Percentiles rank a stretch among this genome's conserved stretches.
phyloP scores from a whole-genome alignment of 192 early-diverging fungal species.

The Cetraspora pellucida region DNA sequence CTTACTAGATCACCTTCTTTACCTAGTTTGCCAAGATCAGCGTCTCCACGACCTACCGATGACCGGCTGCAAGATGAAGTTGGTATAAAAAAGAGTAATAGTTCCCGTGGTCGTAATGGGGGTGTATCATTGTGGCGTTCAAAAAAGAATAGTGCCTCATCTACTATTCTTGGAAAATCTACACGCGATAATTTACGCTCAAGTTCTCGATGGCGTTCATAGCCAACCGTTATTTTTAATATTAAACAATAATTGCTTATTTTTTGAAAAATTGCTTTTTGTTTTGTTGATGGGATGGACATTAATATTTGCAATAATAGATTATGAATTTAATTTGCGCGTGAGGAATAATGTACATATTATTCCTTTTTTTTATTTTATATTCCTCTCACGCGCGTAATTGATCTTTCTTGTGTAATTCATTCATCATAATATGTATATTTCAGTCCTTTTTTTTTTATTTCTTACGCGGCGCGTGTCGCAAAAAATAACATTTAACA shows the following conservation, averaged over 20 bases:
- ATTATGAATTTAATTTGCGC: neutral
- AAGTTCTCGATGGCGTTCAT: constrained; percentile 15
- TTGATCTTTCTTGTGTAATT: constrained; percentile 3
- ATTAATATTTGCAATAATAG: neutral
- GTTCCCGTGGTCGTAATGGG: neutral
- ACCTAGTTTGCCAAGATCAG: constrained; percentile 16
- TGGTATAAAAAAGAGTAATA: constrained; percentile 8
- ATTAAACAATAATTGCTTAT: neutral
- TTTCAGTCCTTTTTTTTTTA: neutral
- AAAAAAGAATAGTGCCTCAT: constrained; percentile 26
- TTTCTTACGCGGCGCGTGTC: too few species aligned
- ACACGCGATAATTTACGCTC: neutral
- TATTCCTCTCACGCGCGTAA: neutral
- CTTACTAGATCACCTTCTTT: constrained; percentile 25
- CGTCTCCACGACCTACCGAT: constrained; percentile 4
- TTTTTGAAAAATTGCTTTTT: neutral
- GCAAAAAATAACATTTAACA: too few species aligned
- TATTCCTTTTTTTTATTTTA: constrained; percentile 15
- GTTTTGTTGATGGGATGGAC: constrained; percentile 15
- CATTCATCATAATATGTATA: neutral
- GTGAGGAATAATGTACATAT: constrained; percentile 12
- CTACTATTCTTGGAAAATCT: constrained; percentile 20
- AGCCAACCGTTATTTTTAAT: neutral
- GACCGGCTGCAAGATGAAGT: neutral
- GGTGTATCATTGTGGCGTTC: constrained; percentile 13